Evolutionary conservation across 768 basidiomycete genomes (phyloP), one percentile per base, ranked within the genome.

Genomic region (Serendipita sp.): DNA sequence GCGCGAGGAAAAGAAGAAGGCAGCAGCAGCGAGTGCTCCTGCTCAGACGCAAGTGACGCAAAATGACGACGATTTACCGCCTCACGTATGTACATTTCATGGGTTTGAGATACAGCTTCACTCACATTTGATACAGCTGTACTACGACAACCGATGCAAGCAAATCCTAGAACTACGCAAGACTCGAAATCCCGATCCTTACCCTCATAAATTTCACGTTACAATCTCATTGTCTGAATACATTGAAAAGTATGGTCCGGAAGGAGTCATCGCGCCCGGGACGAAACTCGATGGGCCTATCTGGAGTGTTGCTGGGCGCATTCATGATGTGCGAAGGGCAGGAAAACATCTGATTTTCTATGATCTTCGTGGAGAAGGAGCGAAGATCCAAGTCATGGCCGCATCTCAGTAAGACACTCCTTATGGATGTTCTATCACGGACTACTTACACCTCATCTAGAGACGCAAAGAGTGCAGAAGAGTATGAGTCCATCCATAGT

Each of bases 161-260:
- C 85, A 89, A 70, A 92, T 99, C 70, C 82, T 85, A 68, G 83
- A 85, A 69, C 83, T 99, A 67, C 87, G 90, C 75, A 80, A 85
- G 72, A 88, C 89, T 34, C 87, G 88, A 73, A 75, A 81, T 4
- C 95, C 94, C 1, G 89, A 94, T 73, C 96, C 96, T 1, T 99
- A 98, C 78, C 96, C 96, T 4, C 96, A 99, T 85, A 99, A 99
- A 83, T 99, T 99, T 77, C 75, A 95, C 69, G 94, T 97, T 23
- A 78, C 86, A 65, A 78, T 75, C 67, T 91, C 90, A 5, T 78
- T 99, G 71, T 76, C 83, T 2, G 71, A 76, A 3, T 99, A 85
- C 76, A 81, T 98, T 73, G 73, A 79, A 3, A 75, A 80, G 64
- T 98, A 90, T 70, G 88, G 89, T 32, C 28, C 69, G 5, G 87